phyloP scores from a whole-genome alignment of 345 rosid species.

The Rhodamnia rubescens region DNA sequence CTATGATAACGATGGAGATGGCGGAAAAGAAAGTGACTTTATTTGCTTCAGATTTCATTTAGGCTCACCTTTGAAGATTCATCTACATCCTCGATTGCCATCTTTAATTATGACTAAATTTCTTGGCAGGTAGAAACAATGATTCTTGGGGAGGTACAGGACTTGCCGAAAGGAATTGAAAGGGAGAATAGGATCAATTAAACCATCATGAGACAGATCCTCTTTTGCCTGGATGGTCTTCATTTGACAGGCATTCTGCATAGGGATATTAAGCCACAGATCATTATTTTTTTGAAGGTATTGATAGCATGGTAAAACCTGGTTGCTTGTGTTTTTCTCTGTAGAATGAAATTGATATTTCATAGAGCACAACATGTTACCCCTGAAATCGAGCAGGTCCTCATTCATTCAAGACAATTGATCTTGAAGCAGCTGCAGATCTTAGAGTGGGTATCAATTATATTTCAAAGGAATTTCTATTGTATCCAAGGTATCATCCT shows the following conservation, averaged over 20 bases:
- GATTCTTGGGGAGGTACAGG: constrained; percentile 71
- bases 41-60: not conserved
- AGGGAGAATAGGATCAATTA: constrained; percentile 81
- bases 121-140: constrained; percentile 69
- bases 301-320: not conserved
- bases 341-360: not conserved
- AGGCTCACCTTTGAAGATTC: not conserved
- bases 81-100: not conserved
- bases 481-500: constrained; percentile 68
- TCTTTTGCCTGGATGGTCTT: constrained; percentile 94
- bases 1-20: not conserved
- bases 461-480: constrained; percentile 89
- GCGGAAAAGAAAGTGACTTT: not conserved
- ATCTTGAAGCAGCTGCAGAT: constrained; percentile 98
- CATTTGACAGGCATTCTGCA: constrained; percentile 96
- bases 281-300: constrained; percentile 95
- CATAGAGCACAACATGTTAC: not conserved
- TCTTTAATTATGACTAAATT: not conserved
- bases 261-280: constrained; percentile 91
- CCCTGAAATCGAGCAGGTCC: constrained; percentile 46
- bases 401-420: constrained; percentile 81
- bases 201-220: constrained; percentile 73
- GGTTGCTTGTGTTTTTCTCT: not conserved
- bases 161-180: constrained; percentile 70
- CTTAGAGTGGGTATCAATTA: constrained; percentile 93